phyloP scores from a whole-genome alignment of 108 stramenopile species.

The Discostella stelligeroides region DNA sequence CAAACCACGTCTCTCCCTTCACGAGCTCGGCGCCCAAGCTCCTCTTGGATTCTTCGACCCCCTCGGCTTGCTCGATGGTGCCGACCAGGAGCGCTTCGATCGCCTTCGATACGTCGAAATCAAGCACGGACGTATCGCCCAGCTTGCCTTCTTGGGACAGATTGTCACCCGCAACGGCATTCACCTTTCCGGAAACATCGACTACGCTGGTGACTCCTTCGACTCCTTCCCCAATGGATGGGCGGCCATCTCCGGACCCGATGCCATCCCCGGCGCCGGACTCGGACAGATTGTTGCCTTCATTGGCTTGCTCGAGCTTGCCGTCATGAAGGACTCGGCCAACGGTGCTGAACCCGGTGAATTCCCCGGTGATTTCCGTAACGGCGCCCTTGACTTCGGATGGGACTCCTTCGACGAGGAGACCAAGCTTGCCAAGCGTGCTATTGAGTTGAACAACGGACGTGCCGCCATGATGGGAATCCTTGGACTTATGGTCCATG shows the following conservation, averaged over 20 bases:
- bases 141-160: slow-evolving; percentile 82
- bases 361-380: slow-evolving; percentile 77
- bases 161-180: slow-evolving; percentile 58
- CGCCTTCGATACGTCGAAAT: slow-evolving; percentile 75
- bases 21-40: slow-evolving; percentile 63
- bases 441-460: slow-evolving; percentile 93
- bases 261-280: slow-evolving; percentile 68
- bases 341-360: slow-evolving; percentile 38
- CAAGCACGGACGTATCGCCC: slow-evolving; percentile 83
- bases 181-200: slow-evolving; percentile 53
- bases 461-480: slow-evolving; percentile 93
- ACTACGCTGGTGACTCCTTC: slow-evolving; percentile 67
- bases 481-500: slow-evolving; percentile 89
- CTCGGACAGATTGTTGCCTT: slow-evolving; percentile 74
- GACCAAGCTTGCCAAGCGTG: slow-evolving; percentile 76
- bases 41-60: slow-evolving; percentile 75
- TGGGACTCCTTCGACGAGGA: slow-evolving; percentile 74
- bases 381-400: slow-evolving; percentile 72
- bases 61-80: slow-evolving; percentile 51
- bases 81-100: slow-evolving; percentile 65
- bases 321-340: slow-evolving; percentile 72
- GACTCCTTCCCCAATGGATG: slow-evolving; percentile 78
- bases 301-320: slow-evolving; percentile 70
- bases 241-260: slow-evolving; percentile 52
- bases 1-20: slow-evolving; percentile 61